Conservation (phyloP, 345 rosid species). For the Melastoma malabathricum region DNA sequence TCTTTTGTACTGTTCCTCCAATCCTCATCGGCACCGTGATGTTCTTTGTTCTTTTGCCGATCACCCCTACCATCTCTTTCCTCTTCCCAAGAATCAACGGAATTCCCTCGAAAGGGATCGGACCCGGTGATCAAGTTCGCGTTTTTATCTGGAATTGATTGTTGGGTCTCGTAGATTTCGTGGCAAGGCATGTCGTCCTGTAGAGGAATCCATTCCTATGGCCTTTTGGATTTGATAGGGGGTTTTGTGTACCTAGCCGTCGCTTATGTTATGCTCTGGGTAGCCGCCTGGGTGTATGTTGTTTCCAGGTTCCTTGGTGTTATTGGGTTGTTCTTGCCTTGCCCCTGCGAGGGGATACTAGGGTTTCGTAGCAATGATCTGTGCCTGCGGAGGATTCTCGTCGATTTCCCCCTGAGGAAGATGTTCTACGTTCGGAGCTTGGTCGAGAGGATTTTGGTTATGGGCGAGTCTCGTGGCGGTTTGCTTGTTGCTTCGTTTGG, state of each 20-base stretch:
- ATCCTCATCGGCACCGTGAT: too few species aligned
- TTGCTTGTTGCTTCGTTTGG: neutral
- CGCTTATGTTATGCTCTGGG: slow-evolving; percentile 50
- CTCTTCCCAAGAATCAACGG: too few species aligned
- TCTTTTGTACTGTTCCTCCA: too few species aligned
- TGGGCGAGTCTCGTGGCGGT: slow-evolving; percentile 16
- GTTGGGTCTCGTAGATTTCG: slow-evolving; percentile 4
- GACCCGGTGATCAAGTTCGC: too few species aligned
- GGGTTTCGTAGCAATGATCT: slow-evolving; percentile 21
- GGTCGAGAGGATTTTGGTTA: slow-evolving; percentile 26
- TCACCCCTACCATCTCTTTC: too few species aligned
- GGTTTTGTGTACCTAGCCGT: slow-evolving; percentile 55
- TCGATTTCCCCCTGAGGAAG: slow-evolving; percentile 34
- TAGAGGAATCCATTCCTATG: slow-evolving; percentile 23
- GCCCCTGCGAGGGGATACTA: slow-evolving; percentile 43
- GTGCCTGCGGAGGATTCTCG: slow-evolving; percentile 41
- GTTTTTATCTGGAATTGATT: too few species aligned
- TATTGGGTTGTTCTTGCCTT: slow-evolving; percentile 43
- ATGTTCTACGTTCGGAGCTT: slow-evolving; percentile 34
- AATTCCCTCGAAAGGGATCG: too few species aligned
- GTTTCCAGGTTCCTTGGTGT: slow-evolving; percentile 28
- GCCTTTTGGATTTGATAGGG: slow-evolving; percentile 32
- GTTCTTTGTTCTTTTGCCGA: too few species aligned
- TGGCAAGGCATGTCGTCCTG: slow-evolving; percentile 1
- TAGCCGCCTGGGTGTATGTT: slow-evolving; percentile 31